phyloP scores from a whole-genome alignment of 1,284 basidiomycete genomes.

The Takashimella tepidaria region DNA sequence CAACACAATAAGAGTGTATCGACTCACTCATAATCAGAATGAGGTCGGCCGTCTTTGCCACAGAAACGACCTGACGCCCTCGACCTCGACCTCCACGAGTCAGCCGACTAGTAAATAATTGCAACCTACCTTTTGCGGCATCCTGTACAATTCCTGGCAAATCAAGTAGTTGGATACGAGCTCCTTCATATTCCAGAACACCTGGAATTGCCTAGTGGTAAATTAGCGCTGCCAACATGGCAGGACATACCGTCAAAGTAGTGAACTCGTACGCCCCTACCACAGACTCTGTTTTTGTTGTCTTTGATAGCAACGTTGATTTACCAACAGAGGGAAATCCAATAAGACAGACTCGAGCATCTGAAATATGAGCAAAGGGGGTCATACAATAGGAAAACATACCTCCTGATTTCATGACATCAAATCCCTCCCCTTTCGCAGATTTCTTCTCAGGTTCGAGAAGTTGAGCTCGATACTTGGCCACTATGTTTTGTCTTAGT shows the following conservation, averaged over 20 bases:
- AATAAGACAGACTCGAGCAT: constrained; percentile 87
- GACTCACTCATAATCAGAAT: constrained; percentile 90
- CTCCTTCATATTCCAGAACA: constrained; percentile 88
- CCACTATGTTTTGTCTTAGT: constrained; percentile 50
- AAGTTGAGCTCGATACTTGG: constrained; percentile 82
- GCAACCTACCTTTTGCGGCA: constrained; percentile 67
- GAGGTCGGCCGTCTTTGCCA: constrained; percentile 92
- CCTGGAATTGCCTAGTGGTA: constrained; percentile 75
- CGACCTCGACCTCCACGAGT: constrained; percentile 67
- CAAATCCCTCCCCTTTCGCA: constrained; percentile 79
- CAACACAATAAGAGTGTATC: background rate
- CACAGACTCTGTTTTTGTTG: constrained; percentile 83
- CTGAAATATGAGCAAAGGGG: constrained; percentile 43
- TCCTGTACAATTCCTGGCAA: constrained; percentile 97
- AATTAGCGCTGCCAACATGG: background rate
- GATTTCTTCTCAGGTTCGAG: constrained; percentile 75
- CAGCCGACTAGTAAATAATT: constrained; percentile 1
- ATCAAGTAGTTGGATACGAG: constrained; percentile 89
- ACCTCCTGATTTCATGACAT: constrained; percentile 84
- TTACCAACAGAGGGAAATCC: constrained; percentile 94
- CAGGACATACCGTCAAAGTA: constrained; percentile 65
- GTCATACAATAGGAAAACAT: constrained; percentile 8
- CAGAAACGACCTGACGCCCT: constrained; percentile 88
- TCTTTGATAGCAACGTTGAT: constrained; percentile 87
- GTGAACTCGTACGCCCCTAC: constrained; percentile 95